Conservation (phyloP, 1,284 basidiomycete species). For the Malassezia sp. region DNA sequence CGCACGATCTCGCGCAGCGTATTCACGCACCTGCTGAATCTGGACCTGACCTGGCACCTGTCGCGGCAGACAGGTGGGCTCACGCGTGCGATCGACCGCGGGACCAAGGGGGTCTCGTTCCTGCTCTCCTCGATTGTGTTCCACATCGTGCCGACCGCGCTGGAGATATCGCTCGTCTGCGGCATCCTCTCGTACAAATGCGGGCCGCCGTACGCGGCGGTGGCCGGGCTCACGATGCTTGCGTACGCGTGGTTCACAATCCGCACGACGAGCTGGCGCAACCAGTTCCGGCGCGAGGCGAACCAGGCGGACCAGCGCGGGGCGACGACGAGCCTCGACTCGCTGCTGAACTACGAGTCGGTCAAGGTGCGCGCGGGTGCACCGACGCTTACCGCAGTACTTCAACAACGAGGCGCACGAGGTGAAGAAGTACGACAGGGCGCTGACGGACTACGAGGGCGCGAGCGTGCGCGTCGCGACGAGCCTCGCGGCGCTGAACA, state of each 20-base stretch:
- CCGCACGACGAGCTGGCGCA: constrained; percentile 90
- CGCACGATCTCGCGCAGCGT: constrained; percentile 85
- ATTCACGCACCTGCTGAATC: constrained; percentile 77
- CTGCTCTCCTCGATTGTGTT: constrained; percentile 85
- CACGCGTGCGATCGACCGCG: constrained; percentile 88
- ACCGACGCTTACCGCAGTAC: no score
- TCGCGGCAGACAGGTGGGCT: constrained; percentile 87
- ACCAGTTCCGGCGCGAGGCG: constrained; percentile 81
- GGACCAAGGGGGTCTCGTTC: constrained; percentile 95
- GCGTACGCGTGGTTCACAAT: constrained; percentile 97
- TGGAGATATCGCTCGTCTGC: constrained; percentile 93
- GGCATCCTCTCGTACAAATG: constrained; percentile 95
- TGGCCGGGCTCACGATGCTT: constrained; percentile 72
- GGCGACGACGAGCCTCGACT: constrained; percentile 84
- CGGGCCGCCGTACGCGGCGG: constrained; percentile 87
- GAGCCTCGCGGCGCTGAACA: constrained; percentile 81
- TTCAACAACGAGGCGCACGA: constrained; percentile 96
- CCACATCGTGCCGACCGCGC: constrained; percentile 84
- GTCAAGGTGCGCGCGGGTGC: no score
- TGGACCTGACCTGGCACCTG: constrained; percentile 87
- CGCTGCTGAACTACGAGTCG: constrained; percentile 92
- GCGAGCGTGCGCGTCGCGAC: constrained; percentile 90
- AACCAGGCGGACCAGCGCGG: constrained; percentile 94
- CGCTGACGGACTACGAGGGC: constrained; percentile 76
- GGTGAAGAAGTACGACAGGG: constrained; percentile 78